Evolutionary conservation across 2,329 filamentous ascomycete genomes (phyloP), one percentile per base, ranked within the genome.

Genomic region (Aulographum hederae): DNA sequence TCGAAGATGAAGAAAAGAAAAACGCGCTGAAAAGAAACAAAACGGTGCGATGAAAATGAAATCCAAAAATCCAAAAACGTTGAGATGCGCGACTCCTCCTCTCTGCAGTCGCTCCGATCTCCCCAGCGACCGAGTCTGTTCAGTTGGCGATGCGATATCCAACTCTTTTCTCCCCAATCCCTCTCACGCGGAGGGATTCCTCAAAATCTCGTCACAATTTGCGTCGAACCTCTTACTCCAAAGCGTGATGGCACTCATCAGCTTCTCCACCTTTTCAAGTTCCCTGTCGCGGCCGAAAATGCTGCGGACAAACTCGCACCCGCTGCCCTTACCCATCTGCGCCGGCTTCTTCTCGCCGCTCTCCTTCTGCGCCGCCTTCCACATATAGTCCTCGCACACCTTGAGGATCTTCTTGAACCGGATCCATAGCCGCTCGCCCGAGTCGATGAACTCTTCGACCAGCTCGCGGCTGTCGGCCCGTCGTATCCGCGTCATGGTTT

Each of bases 181-280:
- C 26, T 15, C 33, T 42, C 52, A 58, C 33, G 46, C 49, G 32
- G 50, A 50, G 34, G 67, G 64, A 41, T 63, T 52, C 39, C 62
- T 61, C 36, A 95, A 63, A 43, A 95, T 86, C 18, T 86, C 79
- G 46, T 92, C 81, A 58, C 84, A 93, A 63, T 95, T 94, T 53
- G 80, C 81, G 47, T 94, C 84, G 54, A 94, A 98, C 29, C 86
- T 78, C 57, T 91, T 72, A 53, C 79, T 84, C 81, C 86, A 98
- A 21, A 85, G 65, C 31, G 80, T 71, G 47, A 93, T 75, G 40
- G 73, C 74, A 41, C 79, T 73, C 82, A 95, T 95, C 56, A 94
- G 72, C 55, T 78, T 80, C 62, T 94, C 82, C 2, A 86, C 94
- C 55, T 75, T 75, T 52, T 85, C 75, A 34, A 94, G 65, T 58